These are phyloP conservation scores for Rhizopogon vesiculosus DNA, from an alignment of 768 basidiomycete genomes.

Conservation along the genomic window DNA sequence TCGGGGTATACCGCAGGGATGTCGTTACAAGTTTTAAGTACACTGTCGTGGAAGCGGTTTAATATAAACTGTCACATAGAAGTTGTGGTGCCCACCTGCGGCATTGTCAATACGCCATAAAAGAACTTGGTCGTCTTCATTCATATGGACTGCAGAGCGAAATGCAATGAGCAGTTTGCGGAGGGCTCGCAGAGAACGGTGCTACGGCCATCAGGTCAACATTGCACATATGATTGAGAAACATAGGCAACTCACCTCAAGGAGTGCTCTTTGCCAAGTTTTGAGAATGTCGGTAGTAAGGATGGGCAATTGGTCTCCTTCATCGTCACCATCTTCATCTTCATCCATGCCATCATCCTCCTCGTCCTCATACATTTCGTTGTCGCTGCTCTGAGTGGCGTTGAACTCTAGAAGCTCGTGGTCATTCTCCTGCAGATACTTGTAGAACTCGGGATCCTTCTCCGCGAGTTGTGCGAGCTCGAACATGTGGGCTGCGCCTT, in stretches of 20 bases:
- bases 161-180: conserved; percentile 86
- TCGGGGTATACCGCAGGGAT: conserved; percentile 83
- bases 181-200: conserved; percentile 79
- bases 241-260: conserved; percentile 52
- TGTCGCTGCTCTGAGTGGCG: conserved; percentile 33
- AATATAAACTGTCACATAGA: background rate
- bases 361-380: conserved; percentile 42
- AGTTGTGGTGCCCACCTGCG: conserved; percentile 42
- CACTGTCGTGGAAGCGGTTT: conserved; percentile 41
- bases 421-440: conserved; percentile 96
- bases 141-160: conserved; percentile 85
- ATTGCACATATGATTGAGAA: background rate
- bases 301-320: conserved; percentile 40
- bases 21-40: conserved; percentile 91
- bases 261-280: conserved; percentile 84
- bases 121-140: conserved; percentile 75
- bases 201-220: conserved; percentile 37
- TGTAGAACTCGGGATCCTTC: conserved; percentile 99
- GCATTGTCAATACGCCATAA: conserved; percentile 86
- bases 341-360: conserved; percentile 45
- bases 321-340: conserved; percentile 34
- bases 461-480: conserved; percentile 87
- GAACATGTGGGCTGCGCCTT: conserved; percentile 68
- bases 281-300: conserved; percentile 68
- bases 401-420: conserved; percentile 83